These are phyloP conservation scores for Nicotiana sylvestris DNA, from an alignment of 257 asterid genomes.

Conservation along the genomic window DNA sequence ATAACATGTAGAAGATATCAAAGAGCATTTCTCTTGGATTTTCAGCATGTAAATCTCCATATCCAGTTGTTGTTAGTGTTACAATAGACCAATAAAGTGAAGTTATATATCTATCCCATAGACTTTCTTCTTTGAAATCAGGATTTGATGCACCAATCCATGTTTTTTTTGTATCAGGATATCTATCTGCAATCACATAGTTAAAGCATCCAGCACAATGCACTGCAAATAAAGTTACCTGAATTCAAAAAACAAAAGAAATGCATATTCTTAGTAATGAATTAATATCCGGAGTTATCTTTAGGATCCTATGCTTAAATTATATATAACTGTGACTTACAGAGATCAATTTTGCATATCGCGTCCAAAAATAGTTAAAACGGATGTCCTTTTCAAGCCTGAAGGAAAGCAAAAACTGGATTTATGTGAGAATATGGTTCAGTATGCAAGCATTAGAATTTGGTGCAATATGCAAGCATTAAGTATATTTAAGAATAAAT, in stretches of 20 bases:
- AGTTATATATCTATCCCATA: conserved; percentile 49
- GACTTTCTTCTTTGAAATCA: conserved; percentile 35
- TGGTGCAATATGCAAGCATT: too few relatives aligned
- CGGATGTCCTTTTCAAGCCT: conserved; percentile 94
- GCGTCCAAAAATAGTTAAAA: conserved; percentile 87
- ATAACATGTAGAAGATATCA: conserved; percentile 49
- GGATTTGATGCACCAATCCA: conserved; percentile 59
- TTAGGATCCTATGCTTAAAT: too few relatives aligned
- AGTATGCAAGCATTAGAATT: not conserved
- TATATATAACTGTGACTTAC: conserved; percentile 33
- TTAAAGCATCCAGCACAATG: conserved; percentile 59
- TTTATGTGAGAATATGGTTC: conserved; percentile 7
- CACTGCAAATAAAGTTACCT: conserved; percentile 60
- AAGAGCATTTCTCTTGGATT: conserved; percentile 58
- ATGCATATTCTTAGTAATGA: not conserved
- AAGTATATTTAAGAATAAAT: too few relatives aligned
- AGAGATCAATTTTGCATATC: conserved; percentile 71
- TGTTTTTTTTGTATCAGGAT: conserved; percentile 35
- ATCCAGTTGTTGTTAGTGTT: conserved; percentile 58
- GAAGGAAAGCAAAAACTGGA: conserved; percentile 18
- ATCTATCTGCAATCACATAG: conserved; percentile 46
- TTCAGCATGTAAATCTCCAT: conserved; percentile 62
- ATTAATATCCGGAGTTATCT: not conserved
- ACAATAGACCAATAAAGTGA: conserved; percentile 62
- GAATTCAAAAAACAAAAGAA: not conserved